Evolutionary conservation across 257 asterid genomes (phyloP).

Genomic region (Osmanthus fragrans): DNA sequence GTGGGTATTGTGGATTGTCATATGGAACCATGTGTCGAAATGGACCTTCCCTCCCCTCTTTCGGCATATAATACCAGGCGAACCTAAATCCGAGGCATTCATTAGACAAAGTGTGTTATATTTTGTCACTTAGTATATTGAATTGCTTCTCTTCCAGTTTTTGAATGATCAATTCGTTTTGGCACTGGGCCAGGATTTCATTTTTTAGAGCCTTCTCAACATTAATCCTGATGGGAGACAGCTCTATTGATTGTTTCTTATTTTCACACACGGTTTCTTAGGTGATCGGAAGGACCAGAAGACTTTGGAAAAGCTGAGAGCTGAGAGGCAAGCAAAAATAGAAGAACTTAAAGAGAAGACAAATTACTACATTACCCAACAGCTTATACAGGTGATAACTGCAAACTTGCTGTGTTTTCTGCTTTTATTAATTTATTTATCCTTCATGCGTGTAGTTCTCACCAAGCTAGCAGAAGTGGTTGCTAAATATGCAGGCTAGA

Average conservation of each 20-base stretch:
- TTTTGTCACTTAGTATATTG: background rate
- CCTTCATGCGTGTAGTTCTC: background rate
- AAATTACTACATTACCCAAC: slow-evolving; percentile 82
- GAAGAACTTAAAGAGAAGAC: slow-evolving; percentile 94
- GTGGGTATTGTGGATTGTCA: too few relatives aligned
- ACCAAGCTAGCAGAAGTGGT: background rate
- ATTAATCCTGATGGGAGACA: background rate
- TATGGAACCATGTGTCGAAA: background rate
- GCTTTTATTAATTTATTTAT: background rate
- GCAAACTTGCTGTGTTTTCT: background rate
- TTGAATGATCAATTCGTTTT: background rate
- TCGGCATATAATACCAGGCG: background rate
- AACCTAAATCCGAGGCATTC: background rate
- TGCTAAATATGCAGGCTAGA: background rate
- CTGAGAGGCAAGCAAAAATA: slow-evolving; percentile 82
- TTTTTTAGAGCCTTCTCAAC: background rate
- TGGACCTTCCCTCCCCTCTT: background rate
- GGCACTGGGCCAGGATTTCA: background rate
- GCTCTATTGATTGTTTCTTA: background rate
- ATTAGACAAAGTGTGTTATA: background rate
- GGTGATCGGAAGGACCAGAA: slow-evolving; percentile 80
- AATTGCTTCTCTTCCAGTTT: background rate
- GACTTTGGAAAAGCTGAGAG: slow-evolving; percentile 74
- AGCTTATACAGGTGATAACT: slow-evolving; percentile 76
- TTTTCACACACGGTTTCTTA: slow-evolving; percentile 11